Percentiles rank a stretch among this genome's conserved stretches.
phyloP scores from a whole-genome alignment of 371 early-diverging fungal genomes.

The Choanephora cucurbitarum region DNA sequence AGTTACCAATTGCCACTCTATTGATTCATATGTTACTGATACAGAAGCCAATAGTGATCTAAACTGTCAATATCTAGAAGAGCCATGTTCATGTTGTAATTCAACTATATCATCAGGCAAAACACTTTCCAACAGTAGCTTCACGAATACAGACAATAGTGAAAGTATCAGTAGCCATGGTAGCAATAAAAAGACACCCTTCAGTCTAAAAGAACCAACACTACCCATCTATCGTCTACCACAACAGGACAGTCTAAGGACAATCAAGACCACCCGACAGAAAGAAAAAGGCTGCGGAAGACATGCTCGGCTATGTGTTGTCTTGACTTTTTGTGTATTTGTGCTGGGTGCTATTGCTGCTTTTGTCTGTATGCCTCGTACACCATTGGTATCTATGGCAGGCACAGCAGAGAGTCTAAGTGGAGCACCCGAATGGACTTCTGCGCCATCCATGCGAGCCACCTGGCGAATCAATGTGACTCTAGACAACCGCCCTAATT shows the following conservation, averaged over 20 bases:
- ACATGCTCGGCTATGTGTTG: slow-evolving; percentile 17
- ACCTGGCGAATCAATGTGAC: slow-evolving; percentile 33
- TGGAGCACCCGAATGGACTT: slow-evolving; percentile 22
- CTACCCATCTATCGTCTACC: no score
- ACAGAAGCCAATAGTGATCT: background rate
- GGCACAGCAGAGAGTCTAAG: slow-evolving; percentile 20
- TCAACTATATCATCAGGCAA: no score
- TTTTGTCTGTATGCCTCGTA: slow-evolving; percentile 32
- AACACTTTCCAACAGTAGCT: no score
- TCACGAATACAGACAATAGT: background rate
- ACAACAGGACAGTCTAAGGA: no score
- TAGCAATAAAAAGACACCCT: no score
- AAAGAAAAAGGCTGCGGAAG: background rate
- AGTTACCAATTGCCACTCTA: no score
- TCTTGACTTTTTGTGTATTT: slow-evolving; percentile 16
- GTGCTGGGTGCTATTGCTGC: slow-evolving; percentile 22
- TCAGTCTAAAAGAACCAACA: no score
- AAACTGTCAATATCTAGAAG: background rate
- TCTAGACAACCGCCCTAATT: slow-evolving; percentile 28
- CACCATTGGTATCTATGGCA: slow-evolving; percentile 15
- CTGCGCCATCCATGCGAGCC: slow-evolving; percentile 17
- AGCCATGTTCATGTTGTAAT: no score
- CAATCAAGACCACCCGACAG: background rate
- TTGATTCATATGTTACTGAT: no score
- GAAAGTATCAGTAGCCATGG: background rate